Evolutionary conservation across 495 filamentous ascomycete species (phyloP), one percentile per base, ranked within the genome.

Genomic region (Penicillium taxi): DNA sequence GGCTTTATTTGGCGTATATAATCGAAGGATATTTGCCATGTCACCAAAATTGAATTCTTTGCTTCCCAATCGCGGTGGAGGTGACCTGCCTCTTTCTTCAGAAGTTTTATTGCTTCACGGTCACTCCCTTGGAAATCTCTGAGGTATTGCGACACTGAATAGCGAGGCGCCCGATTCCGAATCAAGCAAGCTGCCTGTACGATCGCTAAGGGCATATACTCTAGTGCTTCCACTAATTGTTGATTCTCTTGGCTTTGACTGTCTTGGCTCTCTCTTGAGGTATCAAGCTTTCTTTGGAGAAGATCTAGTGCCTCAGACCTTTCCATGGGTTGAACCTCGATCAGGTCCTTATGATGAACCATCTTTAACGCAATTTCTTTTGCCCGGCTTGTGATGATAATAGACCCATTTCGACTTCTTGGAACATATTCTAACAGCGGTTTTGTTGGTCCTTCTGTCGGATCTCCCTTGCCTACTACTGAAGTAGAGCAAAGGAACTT

Each of bases 151-250:
- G 36, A 24, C 31, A 39, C 26, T 9, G 36, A 39, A 31, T 17
- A 31, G 12, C 26, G 36, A 24, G 26, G 26, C 19, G 26, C 6
- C 25, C 29, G 45, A 15, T 35, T 55, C 32, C 8, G 35, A 31
- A 75, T 72, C 44, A 67, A 74, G 11, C 55, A 57, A 6, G 65
- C 64, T 0, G 67, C 67, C 45, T 75, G 66, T 1, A 32, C 8
- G 1, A 39, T 31, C 4, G 36, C 26, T 1, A 39, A 19, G 5
- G 19, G 36, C 19, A 75, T 57, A 26, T 41, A 53, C n/a, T 69
- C 66, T 0, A 74, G 56, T 13, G 44, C 55, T 11, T 41, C 34
- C 14, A 61, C 48, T 9, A 72, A 24, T 13, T 31, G 11, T 8
- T 11, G 53, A 12, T 55, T 32, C 20, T 29, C 27, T 4, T 35